Base-by-base conservation (phyloP, 2,329 filamentous ascomycete genomes). In the Cladosporium sp. region DNA sequence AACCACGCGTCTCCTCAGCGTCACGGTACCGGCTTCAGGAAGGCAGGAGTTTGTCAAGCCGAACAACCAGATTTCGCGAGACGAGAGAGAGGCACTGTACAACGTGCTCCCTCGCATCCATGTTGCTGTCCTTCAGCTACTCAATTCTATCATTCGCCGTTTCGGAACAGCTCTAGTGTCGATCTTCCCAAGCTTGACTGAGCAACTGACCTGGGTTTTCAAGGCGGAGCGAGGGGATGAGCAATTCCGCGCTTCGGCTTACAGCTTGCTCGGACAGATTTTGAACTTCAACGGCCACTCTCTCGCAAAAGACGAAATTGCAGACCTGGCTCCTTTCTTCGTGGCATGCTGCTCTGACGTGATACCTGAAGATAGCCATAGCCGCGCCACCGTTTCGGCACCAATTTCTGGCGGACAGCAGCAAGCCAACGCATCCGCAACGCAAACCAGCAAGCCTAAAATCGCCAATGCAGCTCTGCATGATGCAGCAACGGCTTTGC, bases 1-100 rank as follows among this genome's bases (percentile, higher is more conserved):
- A 33, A 72, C 86, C 2, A 81, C 80, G 11, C 79, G 92, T 42
- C 71, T 95, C 28, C 79, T 87, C 34, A 82, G 85, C 14, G 77
- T 95, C 42, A 67, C 78, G 66, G 58, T 81, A 68, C 68, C 80
- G 59, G 52, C 58, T 76, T 65, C 72, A 67, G 55, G 64, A 22
- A 55, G 74, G 75, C 58, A 75, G 73, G 53, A 58, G n/a, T 56
- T 53, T 2, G 70, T 82, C n/a, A 80, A 84, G 55, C 75, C 84
- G 54, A 91, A 90, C 60, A 76, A 83, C 7, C 85, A 88, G 57
- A 81, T 93, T 57, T 79, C 83, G 32, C 81, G 86, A 56, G 87
- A 95, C 46, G 92, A 96, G 69, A 85, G 85, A 56, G 89, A 95
- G 49, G 81, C 84, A 42, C 76, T 96, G 3, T 91, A 87, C 81